Evolutionary conservation across 345 rosid species (phyloP).

Genomic region (Eucalyptus camaldulensis): DNA sequence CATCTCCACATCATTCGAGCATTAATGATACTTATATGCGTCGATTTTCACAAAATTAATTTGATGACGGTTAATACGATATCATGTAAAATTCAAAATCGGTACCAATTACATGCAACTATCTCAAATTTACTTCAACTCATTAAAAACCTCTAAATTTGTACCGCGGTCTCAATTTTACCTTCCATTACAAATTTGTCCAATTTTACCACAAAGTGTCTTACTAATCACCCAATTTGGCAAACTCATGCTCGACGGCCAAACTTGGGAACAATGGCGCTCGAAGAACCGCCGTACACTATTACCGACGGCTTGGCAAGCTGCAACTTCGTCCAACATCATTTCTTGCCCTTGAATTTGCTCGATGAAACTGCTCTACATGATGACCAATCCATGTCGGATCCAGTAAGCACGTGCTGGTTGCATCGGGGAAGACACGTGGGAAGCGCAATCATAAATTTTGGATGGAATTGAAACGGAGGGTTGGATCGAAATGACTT

Average conservation of each 20-base stretch:
- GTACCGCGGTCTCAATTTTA: accelerated
- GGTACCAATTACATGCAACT: neutral
- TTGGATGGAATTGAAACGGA: neutral
- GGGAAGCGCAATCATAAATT: neutral
- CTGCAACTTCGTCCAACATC: neutral
- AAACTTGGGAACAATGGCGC: neutral
- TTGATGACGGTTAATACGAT: neutral
- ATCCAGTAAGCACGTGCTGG: accelerated
- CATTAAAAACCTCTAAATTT: neutral
- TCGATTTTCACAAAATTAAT: neutral
- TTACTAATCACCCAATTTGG: neutral
- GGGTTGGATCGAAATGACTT: neutral
- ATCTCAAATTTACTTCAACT: neutral
- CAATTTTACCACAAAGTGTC: neutral
- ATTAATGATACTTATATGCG: neutral
- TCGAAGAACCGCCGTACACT: accelerated
- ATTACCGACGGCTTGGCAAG: accelerated
- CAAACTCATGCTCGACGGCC: neutral
- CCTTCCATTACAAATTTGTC: neutral
- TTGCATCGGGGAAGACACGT: neutral
- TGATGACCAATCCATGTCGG: accelerated
- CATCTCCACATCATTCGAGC: neutral
- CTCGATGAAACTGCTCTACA: neutral
- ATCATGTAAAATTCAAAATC: neutral
- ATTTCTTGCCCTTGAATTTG: neutral